Evolutionary conservation across 495 filamentous ascomycete species (phyloP).

Genomic region (Neurospora sp.): DNA sequence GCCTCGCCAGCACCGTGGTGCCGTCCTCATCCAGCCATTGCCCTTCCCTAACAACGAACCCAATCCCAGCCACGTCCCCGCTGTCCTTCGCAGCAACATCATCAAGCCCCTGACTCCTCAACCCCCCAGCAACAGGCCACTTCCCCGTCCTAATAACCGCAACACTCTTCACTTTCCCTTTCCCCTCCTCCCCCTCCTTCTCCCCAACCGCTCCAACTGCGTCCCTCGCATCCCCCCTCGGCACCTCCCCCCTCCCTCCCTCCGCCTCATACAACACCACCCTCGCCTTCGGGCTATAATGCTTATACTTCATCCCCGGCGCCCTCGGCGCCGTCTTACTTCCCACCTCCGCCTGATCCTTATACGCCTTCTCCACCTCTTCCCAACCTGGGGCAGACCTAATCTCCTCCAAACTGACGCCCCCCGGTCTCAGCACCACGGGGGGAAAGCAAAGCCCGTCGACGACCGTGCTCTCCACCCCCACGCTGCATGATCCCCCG

Average conservation of each 20-base stretch:
- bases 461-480: conserved; percentile 94
- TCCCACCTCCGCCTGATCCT: conserved; percentile 48
- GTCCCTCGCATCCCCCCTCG: conserved; percentile 10
- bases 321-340: conserved; percentile 55
- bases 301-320: conserved; percentile 98
- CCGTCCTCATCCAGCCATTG: conserved; percentile 16
- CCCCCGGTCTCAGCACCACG: conserved; percentile 75
- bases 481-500: conserved; percentile 74
- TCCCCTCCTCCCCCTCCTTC: not conserved
- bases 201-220: not conserved
- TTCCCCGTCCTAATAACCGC: conserved; percentile 36
- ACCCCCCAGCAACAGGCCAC: conserved; percentile 29
- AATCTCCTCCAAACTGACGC: conserved; percentile 79
- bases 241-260: conserved; percentile 9
- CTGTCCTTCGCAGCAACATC: conserved; percentile 13
- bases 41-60: conserved; percentile 25
- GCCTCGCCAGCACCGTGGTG: conserved; percentile 19
- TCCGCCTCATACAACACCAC: conserved; percentile 72
- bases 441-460: conserved; percentile 79
- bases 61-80: conserved; percentile 9
- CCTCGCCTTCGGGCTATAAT: conserved; percentile 86
- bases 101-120: conserved; percentile 17
- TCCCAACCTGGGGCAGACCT: conserved; percentile 62
- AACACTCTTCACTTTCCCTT: conserved; percentile 8
- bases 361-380: conserved; percentile 61